A percentile compares a stretch with the other conserved stretches of the same genome.
Conservation (phyloP, 2,329 filamentous ascomycete genomes). For the Penicillium corylophilum region DNA sequence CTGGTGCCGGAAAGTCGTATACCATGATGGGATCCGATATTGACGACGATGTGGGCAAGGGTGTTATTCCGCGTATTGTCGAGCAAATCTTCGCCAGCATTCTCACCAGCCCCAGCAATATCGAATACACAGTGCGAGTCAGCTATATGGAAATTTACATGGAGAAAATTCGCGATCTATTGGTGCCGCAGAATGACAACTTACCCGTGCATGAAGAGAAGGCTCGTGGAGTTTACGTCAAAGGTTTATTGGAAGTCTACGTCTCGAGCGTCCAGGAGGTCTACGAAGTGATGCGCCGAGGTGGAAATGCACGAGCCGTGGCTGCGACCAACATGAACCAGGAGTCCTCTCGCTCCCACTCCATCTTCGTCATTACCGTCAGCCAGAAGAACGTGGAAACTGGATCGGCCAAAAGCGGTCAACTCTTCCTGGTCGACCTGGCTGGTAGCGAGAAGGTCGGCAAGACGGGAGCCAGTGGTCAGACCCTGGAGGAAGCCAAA, state of each 20-base stretch:
- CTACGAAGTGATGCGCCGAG: slow-evolving; percentile 92
- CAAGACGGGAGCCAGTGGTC: slow-evolving; percentile 95
- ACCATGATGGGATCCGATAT: slow-evolving; percentile 99
- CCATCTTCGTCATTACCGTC: slow-evolving; percentile 95
- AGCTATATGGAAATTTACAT: slow-evolving; percentile 99
- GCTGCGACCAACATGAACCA: slow-evolving; percentile 99
- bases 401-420: slow-evolving; percentile 91
- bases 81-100: slow-evolving; percentile 98
- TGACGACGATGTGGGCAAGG: slow-evolving; percentile 80
- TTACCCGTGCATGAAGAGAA: slow-evolving; percentile 98
- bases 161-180: slow-evolving; percentile 93
- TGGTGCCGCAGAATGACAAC: slow-evolving; percentile 92
- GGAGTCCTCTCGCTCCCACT: slow-evolving; percentile 96
- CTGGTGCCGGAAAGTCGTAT: slow-evolving; percentile 96
- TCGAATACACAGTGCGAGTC: slow-evolving; percentile 97
- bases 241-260: slow-evolving; percentile 90
- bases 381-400: slow-evolving; percentile 98
- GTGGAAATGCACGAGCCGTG: slow-evolving; percentile 84
- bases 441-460: slow-evolving; percentile 98
- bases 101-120: slow-evolving; percentile 83
- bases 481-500: slow-evolving; percentile 96
- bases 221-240: slow-evolving; percentile 92
- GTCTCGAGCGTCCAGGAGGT: slow-evolving; percentile 94
- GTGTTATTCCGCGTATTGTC: slow-evolving; percentile 94
- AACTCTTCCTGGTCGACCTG: slow-evolving; percentile 96